A percentile compares a stretch with the other conserved stretches of the same genome.
Evolutionary conservation across 2,329 filamentous ascomycete genomes (phyloP).

Genomic region (Didymella pinodella): DNA sequence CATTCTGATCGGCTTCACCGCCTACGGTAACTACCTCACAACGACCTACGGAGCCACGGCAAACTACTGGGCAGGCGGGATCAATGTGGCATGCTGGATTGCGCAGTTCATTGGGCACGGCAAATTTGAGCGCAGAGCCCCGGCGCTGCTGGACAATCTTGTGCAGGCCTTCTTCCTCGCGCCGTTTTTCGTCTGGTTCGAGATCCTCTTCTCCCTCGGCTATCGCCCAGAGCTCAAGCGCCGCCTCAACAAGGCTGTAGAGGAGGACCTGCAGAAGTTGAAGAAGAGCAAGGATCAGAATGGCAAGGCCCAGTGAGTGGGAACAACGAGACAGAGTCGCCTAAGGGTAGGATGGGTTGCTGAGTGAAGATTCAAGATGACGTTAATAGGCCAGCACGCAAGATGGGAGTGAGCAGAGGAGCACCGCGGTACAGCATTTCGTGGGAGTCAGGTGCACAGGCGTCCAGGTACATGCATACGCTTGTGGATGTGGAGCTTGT

Average conservation of each 20-base stretch:
- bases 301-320: conserved; percentile 28
- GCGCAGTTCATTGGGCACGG: conserved; percentile 93
- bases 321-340: background rate
- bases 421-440: conserved; percentile 30
- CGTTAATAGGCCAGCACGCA: background rate
- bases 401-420: background rate
- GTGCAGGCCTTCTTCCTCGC: conserved; percentile 91
- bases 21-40: conserved; percentile 77
- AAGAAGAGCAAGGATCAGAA: conserved; percentile 62
- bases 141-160: conserved; percentile 88
- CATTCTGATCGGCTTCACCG: conserved; percentile 77
- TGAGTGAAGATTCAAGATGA: background rate
- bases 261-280: conserved; percentile 78
- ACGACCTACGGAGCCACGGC: conserved; percentile 66
- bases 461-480: conserved; percentile 14
- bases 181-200: conserved; percentile 96
- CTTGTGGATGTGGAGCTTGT: conserved; percentile 6
- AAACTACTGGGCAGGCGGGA: conserved; percentile 70
- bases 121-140: conserved; percentile 84
- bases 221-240: conserved; percentile 88
- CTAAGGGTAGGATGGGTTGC: background rate
- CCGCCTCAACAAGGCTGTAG: conserved; percentile 78
- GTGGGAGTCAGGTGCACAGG: conserved; percentile 34
- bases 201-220: conserved; percentile 87
- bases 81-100: conserved; percentile 82